These are phyloP conservation scores for Gracilaria gracilis DNA, from an alignment of 23 red algal species.

Conservation along the genomic window DNA sequence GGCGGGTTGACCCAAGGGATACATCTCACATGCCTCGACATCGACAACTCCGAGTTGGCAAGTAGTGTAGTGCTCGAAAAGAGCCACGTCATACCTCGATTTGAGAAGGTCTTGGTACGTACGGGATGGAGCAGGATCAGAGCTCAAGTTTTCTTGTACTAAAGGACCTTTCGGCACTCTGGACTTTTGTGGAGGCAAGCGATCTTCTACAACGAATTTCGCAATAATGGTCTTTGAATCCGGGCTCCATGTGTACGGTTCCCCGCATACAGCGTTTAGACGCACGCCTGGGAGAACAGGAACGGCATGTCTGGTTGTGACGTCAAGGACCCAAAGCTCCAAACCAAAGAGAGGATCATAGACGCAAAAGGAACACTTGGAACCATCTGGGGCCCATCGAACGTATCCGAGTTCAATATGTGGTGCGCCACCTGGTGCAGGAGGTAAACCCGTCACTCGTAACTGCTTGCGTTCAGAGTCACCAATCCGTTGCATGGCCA, in stretches of 20 bases:
- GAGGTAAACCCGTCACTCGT: slow-evolving; percentile 61
- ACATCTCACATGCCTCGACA: slow-evolving; percentile 53
- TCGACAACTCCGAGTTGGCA: slow-evolving; percentile 76
- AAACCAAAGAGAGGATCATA: slow-evolving; percentile 80
- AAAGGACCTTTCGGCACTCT: slow-evolving; percentile 78
- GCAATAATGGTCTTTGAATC: slow-evolving; percentile 80
- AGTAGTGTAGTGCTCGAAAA: slow-evolving; percentile 89
- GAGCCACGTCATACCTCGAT: slow-evolving; percentile 78
- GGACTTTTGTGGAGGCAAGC: slow-evolving; percentile 40
- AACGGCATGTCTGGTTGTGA: slow-evolving; percentile 34
- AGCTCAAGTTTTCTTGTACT: slow-evolving; percentile 73
- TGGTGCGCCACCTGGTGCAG: slow-evolving; percentile 20
- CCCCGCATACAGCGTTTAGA: slow-evolving; percentile 81
- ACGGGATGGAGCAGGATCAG: slow-evolving; percentile 61
- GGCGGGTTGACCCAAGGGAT: slow-evolving; percentile 50
- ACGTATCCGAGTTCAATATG: slow-evolving; percentile 84
- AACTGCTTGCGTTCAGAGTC: slow-evolving; percentile 40
- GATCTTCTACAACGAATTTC: slow-evolving; percentile 82
- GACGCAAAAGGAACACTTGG: slow-evolving; percentile 82
- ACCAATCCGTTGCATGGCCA: slow-evolving; percentile 74
- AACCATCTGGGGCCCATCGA: slow-evolving; percentile 90
- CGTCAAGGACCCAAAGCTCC: slow-evolving; percentile 86
- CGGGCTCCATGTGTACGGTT: slow-evolving; percentile 83
- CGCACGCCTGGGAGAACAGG: slow-evolving; percentile 61
- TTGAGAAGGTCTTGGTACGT: slow-evolving; percentile 87